phyloP scores from a whole-genome alignment of 805 yeast genomes.

The Hanseniaspora guilliermondii region DNA sequence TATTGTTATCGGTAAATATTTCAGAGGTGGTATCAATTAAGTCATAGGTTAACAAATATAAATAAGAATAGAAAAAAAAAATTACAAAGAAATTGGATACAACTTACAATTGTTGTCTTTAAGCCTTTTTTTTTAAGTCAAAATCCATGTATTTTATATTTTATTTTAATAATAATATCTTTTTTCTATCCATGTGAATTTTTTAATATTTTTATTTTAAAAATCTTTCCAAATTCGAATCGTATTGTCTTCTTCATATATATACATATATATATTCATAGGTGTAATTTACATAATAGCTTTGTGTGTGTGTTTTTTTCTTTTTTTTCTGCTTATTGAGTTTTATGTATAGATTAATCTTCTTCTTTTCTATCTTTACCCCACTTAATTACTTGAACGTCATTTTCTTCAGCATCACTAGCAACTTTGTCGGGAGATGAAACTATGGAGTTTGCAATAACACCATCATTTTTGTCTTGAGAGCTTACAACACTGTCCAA shows the following conservation, averaged over 20 bases:
- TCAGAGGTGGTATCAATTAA: slow-evolving; percentile 62
- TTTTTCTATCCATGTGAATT: no score
- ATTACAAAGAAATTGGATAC: neutral
- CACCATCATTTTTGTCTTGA: neutral
- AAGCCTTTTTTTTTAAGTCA: neutral
- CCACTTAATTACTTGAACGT: slow-evolving; percentile 1
- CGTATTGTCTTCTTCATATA: no score
- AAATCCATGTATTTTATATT: no score
- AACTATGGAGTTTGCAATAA: neutral
- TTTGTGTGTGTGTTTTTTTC: neutral
- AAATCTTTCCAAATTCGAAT: no score
- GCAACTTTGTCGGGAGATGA: neutral
- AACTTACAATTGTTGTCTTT: neutral
- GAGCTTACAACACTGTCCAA: neutral
- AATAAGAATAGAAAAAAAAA: neutral
- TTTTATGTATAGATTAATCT: neutral
- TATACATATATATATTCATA: no score
- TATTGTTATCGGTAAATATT: slow-evolving; percentile 93
- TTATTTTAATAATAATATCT: no score
- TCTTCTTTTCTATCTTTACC: slow-evolving; percentile 11
- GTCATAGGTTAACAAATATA: neutral
- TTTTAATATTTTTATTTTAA: no score
- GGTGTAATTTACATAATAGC: no score
- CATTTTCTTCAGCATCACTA: slow-evolving; percentile 6
- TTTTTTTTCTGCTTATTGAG: no score